phyloP scores from a whole-genome alignment of 441 rosid genomes.

The Bruguiera hainesii region DNA sequence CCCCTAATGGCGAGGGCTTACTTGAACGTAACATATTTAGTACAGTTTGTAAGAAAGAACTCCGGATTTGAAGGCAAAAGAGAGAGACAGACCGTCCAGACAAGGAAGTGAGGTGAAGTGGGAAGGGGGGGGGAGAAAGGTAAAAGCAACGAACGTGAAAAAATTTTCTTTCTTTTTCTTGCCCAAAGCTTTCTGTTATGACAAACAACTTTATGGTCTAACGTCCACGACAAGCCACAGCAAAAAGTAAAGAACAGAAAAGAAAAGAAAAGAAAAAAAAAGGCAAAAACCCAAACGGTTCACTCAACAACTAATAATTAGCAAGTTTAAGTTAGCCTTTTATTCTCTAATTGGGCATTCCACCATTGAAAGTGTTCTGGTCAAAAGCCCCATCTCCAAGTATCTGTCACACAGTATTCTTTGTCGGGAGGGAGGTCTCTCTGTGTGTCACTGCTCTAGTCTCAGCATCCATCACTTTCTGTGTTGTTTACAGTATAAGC shows the following conservation, averaged over 20 bases:
- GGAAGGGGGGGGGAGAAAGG: constrained; percentile 1
- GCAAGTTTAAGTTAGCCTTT: background rate
- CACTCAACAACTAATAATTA: background rate
- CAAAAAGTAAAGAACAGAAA: background rate
- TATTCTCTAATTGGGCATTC: constrained; percentile 10
- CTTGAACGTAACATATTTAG: too few species aligned
- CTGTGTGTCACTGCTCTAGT: constrained; percentile 19
- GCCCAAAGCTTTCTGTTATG: constrained; percentile 17
- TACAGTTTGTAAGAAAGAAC: constrained; percentile 14
- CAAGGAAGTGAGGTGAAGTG: too few species aligned
- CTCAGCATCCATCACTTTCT: constrained; percentile 46
- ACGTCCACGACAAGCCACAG: constrained; percentile 31
- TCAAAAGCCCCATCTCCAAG: constrained; percentile 43
- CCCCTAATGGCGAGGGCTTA: too few species aligned
- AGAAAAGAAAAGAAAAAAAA: background rate
- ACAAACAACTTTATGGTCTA: background rate
- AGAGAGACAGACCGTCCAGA: background rate
- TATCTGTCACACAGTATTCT: constrained; percentile 37
- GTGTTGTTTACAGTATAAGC: constrained; percentile 36
- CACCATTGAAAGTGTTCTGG: constrained; percentile 29
- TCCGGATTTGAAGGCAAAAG: constrained; percentile 40
- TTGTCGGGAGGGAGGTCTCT: constrained; percentile 50
- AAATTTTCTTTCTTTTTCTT: background rate
- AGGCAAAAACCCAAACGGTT: constrained; percentile 2
- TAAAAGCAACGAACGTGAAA: background rate